These are phyloP conservation scores for Triangularia setosa DNA, from an alignment of 2,329 filamentous ascomycete species.

Conservation along the genomic window DNA sequence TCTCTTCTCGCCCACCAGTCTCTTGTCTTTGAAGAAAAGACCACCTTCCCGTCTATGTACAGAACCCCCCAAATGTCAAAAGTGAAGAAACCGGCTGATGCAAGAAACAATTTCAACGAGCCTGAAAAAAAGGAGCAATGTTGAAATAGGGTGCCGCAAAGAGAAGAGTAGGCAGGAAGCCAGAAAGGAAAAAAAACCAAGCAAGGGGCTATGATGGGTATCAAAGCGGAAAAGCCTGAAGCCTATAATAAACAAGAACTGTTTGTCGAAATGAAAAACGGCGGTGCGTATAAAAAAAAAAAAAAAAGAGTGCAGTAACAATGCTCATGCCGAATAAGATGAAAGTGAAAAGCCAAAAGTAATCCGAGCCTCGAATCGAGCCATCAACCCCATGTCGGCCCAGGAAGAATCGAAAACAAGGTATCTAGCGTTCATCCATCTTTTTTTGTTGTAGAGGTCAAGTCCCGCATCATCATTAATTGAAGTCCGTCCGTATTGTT, in stretches of 20 bases:
- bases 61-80: background rate
- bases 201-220: constrained; percentile 26
- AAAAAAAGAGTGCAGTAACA: constrained; percentile 2
- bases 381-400: background rate
- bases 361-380: background rate
- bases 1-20: background rate
- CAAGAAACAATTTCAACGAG: background rate
- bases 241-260: constrained; percentile 13
- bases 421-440: background rate
- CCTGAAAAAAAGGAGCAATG: background rate
- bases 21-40: no score
- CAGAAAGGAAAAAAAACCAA: constrained; percentile 9
- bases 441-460: background rate
- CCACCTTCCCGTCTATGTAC: background rate
- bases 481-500: no score
- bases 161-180: background rate
- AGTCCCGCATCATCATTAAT: background rate
- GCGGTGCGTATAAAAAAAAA: no score
- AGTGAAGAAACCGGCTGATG: constrained; percentile 2
- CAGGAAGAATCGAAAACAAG: background rate
- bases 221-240: constrained; percentile 16
- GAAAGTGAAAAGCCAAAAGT: constrained; percentile 4
- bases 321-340: background rate
- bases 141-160: background rate
- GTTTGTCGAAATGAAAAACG: background rate